phyloP scores from a whole-genome alignment of 306 rosid genomes.

The Vigna nakashimae region DNA sequence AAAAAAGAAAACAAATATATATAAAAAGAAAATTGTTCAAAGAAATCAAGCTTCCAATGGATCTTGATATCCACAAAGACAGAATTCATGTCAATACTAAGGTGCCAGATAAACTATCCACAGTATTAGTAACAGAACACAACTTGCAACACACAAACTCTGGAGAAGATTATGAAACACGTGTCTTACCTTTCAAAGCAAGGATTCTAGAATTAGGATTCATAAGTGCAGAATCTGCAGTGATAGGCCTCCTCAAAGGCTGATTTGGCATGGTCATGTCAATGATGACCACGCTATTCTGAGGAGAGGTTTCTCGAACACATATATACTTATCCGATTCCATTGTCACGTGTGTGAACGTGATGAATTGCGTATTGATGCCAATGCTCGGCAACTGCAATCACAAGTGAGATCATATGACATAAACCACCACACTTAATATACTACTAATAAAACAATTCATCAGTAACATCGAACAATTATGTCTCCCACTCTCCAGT shows the following conservation, averaged over 20 bases:
- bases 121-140: not conserved
- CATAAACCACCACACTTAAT: conserved; percentile 44
- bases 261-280: conserved; percentile 93
- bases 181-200: conserved; percentile 83
- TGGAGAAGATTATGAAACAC: conserved; percentile 1
- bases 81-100: conserved; percentile 14
- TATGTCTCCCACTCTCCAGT: conserved; percentile 34
- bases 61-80: conserved; percentile 9
- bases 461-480: conserved; percentile 26
- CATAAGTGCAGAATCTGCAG: conserved; percentile 97
- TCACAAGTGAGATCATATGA: conserved; percentile 62
- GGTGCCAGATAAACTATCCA: not conserved
- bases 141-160: not conserved
- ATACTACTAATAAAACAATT: conserved; percentile 2
- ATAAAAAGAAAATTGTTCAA: not conserved
- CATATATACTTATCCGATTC: conserved; percentile 97
- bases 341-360: conserved; percentile 98
- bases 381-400: conserved; percentile 94
- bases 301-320: conserved; percentile 89
- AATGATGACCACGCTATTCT: conserved; percentile 87
- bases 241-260: conserved; percentile 96
- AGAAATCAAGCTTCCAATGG: conserved; percentile 6
- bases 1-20: not conserved
- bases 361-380: conserved; percentile 87
- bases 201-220: conserved; percentile 95